Base-by-base conservation (phyloP, 2,329 filamentous ascomycete genomes). In the Plectosphaerella cucumerina region DNA sequence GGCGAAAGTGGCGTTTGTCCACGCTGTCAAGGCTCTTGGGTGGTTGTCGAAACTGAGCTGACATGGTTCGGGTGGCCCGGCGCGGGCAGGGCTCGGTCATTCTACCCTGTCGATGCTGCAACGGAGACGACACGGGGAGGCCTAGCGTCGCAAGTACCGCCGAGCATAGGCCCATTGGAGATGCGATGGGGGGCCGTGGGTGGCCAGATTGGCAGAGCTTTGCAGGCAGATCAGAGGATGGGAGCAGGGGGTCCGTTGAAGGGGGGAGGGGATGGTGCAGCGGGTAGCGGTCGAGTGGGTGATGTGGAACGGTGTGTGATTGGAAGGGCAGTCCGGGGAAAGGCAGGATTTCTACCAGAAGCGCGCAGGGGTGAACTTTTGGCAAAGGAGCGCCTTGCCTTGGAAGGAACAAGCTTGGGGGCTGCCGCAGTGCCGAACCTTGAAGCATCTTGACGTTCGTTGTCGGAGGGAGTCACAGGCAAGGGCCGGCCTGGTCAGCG, bases 151-250 rank as follows among this genome's bases (percentile, higher is more conserved):
- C 33, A 42, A 63, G 56, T 62, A 62, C 56, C 55, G 59, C 61
- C 59, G 60, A 61, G 59, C 48, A 60, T 60, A 60, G 53, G 59
- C 55, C 61, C 59, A 57, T 58, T 54, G 50, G 51, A 44, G 23
- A 55, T 52, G 56, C 54, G 33, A 49, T 34, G 48, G 43, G 50
- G 52, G 52, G 47, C 52, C 50, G 51, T 31, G 48, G 47, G 48
- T 50, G 34, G 21, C 17, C 44, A 26, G 50, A 42, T 53, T 53
- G 53, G 53, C 47, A 50, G 49, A 37, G 35, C 35, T 37, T 48
- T 48, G 54, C 50, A 50, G 49, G 49, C 42, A 46, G 26, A 45
- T 48, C 23, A 34, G 33, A 14, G 37, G 44, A n/a, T n/a, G n/a
- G n/a, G n/a, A n/a, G n/a, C n/a, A n/a, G n/a, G n/a, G n/a, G n/a